Conservation (phyloP, 2,329 filamentous ascomycete species). For the Pseudogymnoascus sp. region DNA sequence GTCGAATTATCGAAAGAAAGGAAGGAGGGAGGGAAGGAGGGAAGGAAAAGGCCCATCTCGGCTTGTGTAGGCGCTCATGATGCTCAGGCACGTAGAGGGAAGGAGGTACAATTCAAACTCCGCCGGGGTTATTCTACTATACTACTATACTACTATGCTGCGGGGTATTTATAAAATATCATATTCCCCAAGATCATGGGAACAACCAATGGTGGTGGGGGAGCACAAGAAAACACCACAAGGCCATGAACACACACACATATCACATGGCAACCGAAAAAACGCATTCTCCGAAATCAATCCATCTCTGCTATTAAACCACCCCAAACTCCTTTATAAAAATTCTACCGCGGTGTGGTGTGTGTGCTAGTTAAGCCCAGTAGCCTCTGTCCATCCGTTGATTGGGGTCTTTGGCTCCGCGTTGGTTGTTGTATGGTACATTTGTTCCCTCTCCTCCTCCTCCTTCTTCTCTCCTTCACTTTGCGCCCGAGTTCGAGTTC, state of each 20-base stretch:
- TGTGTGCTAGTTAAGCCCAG: not conserved
- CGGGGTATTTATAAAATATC: no score
- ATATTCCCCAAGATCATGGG: no score
- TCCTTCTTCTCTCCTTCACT: not conserved
- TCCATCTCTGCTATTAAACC: not conserved
- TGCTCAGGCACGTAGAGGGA: no score
- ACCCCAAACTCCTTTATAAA: not conserved
- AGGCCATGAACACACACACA: no score
- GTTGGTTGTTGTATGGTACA: not conserved
- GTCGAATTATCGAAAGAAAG: no score
- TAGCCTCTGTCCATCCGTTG: not conserved
- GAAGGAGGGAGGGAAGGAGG: no score
- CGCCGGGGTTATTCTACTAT: no score
- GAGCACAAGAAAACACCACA: not conserved
- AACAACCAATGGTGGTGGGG: no score
- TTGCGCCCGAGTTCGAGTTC: not conserved
- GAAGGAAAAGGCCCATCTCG: not conserved
- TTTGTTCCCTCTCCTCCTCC: not conserved
- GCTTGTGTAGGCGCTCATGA: not conserved
- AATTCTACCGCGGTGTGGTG: not conserved
- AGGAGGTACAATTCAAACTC: no score
- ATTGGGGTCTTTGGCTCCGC: not conserved
- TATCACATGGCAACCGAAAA: not conserved
- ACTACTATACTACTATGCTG: no score
- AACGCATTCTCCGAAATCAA: not conserved